A percentile compares a stretch with the other conserved stretches of the same genome.
These are phyloP conservation scores for Mycosphaerelloides madeirae DNA, from an alignment of 2,329 filamentous ascomycete species.

Conservation along the genomic window DNA sequence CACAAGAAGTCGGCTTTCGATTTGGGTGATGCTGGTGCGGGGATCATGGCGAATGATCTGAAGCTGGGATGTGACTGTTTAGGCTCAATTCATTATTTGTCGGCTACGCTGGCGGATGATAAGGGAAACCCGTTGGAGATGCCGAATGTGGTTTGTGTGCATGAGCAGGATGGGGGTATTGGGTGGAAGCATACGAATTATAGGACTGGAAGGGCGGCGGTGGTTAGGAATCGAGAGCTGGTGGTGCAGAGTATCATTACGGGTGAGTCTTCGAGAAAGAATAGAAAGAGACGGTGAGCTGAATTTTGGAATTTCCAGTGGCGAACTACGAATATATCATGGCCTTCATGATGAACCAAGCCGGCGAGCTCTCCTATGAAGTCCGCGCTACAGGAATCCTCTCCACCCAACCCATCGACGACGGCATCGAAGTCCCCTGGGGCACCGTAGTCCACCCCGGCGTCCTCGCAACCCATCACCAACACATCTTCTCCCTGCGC, in stretches of 20 bases:
- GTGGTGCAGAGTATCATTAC: conserved; percentile 66
- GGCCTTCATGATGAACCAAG: conserved; percentile 67
- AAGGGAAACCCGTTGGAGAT: conserved; percentile 51
- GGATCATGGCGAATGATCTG: conserved; percentile 64
- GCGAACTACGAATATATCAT: conserved; percentile 71
- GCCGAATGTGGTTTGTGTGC: conserved; percentile 65
- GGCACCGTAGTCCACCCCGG: conserved; percentile 66
- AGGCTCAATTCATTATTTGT: conserved; percentile 65
- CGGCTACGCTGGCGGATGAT: conserved; percentile 54
- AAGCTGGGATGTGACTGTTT: conserved; percentile 67
- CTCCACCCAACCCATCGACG: conserved; percentile 63
- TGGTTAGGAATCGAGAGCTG: conserved; percentile 60
- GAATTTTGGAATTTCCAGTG: conserved; percentile 35
- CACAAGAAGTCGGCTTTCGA: conserved; percentile 69
- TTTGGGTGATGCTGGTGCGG: conserved; percentile 61
- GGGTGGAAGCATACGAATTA: conserved; percentile 71
- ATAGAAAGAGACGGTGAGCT: neutral
- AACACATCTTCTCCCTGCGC: conserved; percentile 65
- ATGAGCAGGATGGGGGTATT: conserved; percentile 66
- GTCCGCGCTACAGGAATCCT: conserved; percentile 65
- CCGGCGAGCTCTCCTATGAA: conserved; percentile 62
- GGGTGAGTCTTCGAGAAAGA: neutral
- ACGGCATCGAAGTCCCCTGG: conserved; percentile 59
- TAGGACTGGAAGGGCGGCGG: conserved; percentile 58
- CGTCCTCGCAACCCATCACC: conserved; percentile 65